A percentile compares a stretch with the other conserved stretches of the same genome.
Evolutionary conservation across 208 protist genomes (phyloP).

Genomic region (Vickermania spadyakhi): DNA sequence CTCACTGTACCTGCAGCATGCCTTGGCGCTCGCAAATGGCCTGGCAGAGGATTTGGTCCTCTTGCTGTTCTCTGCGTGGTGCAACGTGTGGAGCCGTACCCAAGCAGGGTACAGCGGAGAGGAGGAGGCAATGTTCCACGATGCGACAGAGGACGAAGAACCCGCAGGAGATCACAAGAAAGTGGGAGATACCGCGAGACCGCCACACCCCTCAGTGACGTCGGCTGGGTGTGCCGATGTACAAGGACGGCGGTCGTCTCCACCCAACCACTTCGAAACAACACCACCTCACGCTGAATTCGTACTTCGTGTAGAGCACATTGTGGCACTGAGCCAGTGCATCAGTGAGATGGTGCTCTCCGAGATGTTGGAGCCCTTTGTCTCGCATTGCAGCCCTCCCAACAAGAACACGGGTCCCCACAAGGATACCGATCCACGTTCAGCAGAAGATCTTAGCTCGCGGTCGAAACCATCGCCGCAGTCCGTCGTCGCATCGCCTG

Average conservation of each 20-base stretch:
- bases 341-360: neutral
- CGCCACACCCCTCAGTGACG: no score
- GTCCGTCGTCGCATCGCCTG: neutral
- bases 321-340: neutral
- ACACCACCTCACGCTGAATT: no score
- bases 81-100: neutral
- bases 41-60: constrained; percentile 5
- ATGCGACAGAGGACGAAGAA: constrained; percentile 1
- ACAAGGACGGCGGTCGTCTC: no score
- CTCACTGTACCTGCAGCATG: constrained; percentile 10
- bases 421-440: neutral
- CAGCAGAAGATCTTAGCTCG: neutral
- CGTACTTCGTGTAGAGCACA: neutral
- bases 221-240: no score
- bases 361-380: neutral
- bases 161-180: constrained; percentile 2
- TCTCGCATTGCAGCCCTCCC: no score
- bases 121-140: neutral
- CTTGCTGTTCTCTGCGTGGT: constrained; percentile 5
- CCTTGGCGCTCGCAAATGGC: constrained; percentile 3
- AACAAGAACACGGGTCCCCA: no score
- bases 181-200: no score
- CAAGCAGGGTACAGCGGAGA: neutral
- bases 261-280: no score
- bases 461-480: neutral